Conservation (phyloP, 148 eudicot genomes). For the Fagopyrum tataricum region DNA sequence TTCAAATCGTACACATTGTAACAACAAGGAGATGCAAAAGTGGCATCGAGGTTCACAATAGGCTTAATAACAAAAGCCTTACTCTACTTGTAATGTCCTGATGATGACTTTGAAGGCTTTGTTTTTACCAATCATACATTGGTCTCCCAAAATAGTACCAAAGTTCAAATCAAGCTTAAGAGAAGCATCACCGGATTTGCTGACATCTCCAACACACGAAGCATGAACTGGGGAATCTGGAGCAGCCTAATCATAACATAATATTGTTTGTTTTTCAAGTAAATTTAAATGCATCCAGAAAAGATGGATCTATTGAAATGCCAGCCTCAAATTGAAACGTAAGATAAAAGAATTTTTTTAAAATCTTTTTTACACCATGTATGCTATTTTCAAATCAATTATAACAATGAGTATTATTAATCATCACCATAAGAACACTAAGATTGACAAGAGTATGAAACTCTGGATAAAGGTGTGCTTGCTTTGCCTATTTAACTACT, state of each 20-base stretch:
- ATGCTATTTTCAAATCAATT: not conserved
- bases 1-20: too few relatives aligned
- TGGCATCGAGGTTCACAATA: not conserved
- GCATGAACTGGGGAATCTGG: constrained; percentile 15
- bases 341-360: not conserved
- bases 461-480: not conserved
- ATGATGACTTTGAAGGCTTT: constrained; percentile 21
- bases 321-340: not conserved
- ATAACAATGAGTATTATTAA: not conserved
- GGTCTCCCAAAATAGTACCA: not conserved
- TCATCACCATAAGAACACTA: not conserved
- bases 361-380: not conserved
- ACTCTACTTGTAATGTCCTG: constrained; percentile 17
- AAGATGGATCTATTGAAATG: too few relatives aligned
- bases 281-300: not conserved
- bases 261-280: not conserved
- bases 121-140: constrained; percentile 5
- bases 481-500: too few relatives aligned
- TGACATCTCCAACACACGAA: constrained; percentile 2
- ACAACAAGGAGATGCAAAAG: too few relatives aligned
- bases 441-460: not conserved
- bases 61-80: constrained; percentile 3
- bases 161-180: constrained; percentile 11
- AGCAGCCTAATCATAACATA: constrained; percentile 15
- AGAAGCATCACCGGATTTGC: constrained; percentile 3